phyloP scores from a whole-genome alignment of 2,329 filamentous ascomycete species.

The Paracorniculantispora psalliotae region DNA sequence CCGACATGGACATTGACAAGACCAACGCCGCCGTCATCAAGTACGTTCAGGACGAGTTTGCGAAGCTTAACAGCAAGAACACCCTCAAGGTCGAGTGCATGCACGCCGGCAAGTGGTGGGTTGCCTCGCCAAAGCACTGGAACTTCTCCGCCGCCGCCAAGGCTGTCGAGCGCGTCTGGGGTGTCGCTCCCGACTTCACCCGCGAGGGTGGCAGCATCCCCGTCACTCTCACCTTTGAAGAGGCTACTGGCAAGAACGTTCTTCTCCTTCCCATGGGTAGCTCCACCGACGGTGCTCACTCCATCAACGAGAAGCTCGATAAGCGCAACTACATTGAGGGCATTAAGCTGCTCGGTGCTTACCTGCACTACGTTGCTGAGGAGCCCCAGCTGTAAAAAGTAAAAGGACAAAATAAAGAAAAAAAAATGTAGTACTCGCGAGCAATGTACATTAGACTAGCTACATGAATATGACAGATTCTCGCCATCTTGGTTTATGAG shows the following conservation, averaged over 20 bases:
- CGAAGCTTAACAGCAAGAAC: constrained; percentile 89
- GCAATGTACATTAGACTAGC: constrained; percentile 10
- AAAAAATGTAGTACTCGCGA: background rate
- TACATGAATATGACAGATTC: constrained; percentile 2
- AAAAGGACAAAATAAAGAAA: constrained; percentile 5
- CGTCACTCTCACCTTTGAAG: constrained; percentile 93
- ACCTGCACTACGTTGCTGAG: constrained; percentile 92
- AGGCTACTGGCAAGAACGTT: constrained; percentile 97
- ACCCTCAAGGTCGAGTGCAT: constrained; percentile 73
- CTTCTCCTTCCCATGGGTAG: constrained; percentile 94
- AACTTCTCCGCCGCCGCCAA: constrained; percentile 94
- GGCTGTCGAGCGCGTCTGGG: constrained; percentile 94
- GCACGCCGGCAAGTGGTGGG: constrained; percentile 98
- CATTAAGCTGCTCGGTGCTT: constrained; percentile 90
- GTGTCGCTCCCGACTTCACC: constrained; percentile 89
- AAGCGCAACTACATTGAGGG: constrained; percentile 97
- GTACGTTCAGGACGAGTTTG: constrained; percentile 78
- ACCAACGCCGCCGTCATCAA: constrained; percentile 83
- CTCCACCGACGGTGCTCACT: constrained; percentile 93
- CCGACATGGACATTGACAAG: constrained; percentile 89
- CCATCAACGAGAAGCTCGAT: constrained; percentile 97
- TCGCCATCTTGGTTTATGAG: no score
- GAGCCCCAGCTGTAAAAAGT: constrained; percentile 55
- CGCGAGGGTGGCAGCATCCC: constrained; percentile 96
- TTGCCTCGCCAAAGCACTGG: constrained; percentile 95